phyloP scores from a whole-genome alignment of 1,284 basidiomycete genomes.

The Termitomyces sp. region DNA sequence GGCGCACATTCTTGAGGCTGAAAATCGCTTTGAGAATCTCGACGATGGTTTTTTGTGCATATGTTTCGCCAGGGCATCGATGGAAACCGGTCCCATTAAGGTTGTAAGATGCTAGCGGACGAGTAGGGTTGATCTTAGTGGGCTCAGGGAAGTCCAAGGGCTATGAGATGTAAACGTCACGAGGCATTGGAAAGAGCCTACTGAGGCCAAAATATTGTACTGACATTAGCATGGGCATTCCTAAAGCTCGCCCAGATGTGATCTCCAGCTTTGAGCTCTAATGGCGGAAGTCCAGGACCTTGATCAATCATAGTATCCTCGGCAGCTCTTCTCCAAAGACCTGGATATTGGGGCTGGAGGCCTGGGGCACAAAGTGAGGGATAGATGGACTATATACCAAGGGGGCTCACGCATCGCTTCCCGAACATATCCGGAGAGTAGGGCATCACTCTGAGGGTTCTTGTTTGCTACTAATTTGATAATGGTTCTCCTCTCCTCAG shows the following conservation, averaged over 20 bases:
- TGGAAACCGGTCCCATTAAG: slow-evolving; percentile 45
- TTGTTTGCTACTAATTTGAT: slow-evolving; percentile 30
- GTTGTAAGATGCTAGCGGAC: slow-evolving; percentile 33
- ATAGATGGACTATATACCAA: not conserved
- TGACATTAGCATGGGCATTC: slow-evolving; percentile 47
- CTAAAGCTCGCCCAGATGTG: slow-evolving; percentile 42
- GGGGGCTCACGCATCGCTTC: slow-evolving; percentile 46
- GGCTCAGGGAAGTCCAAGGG: slow-evolving; percentile 44
- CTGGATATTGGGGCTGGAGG: slow-evolving; percentile 39
- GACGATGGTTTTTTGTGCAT: slow-evolving; percentile 35
- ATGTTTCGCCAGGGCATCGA: slow-evolving; percentile 35
- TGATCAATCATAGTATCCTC: slow-evolving; percentile 34
- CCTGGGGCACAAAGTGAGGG: slow-evolving; percentile 21
- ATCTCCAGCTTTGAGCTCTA: slow-evolving; percentile 40
- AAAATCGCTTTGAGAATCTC: slow-evolving; percentile 45
- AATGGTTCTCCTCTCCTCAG: slow-evolving; percentile 37
- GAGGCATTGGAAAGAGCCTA: not conserved
- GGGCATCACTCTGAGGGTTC: slow-evolving; percentile 31
- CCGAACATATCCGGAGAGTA: slow-evolving; percentile 47
- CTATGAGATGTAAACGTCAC: slow-evolving; percentile 13
- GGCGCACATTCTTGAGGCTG: slow-evolving; percentile 40
- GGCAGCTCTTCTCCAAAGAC: slow-evolving; percentile 40
- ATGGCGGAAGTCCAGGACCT: slow-evolving; percentile 32
- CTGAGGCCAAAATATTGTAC: slow-evolving; percentile 12
- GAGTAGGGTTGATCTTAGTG: slow-evolving; percentile 33